Percentiles rank a stretch among this genome's conserved stretches.
These are phyloP conservation scores for Trichosporon ovoides DNA, from an alignment of 1,284 basidiomycete genomes.

Conservation along the genomic window DNA sequence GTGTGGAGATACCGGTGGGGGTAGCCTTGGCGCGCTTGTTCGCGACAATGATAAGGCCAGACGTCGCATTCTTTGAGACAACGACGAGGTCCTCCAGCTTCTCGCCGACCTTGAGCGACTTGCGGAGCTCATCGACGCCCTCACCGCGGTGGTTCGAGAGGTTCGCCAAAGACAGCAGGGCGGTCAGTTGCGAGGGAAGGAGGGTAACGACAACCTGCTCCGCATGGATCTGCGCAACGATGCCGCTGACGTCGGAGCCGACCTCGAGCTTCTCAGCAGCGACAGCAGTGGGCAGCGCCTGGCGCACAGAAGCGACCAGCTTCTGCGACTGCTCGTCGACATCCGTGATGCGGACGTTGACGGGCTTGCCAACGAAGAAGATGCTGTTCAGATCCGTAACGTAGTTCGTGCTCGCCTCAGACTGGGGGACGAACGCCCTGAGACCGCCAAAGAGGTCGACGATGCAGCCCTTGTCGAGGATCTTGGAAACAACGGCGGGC, in stretches of 20 bases:
- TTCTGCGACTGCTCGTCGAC: conserved; percentile 61
- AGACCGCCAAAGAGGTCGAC: conserved; percentile 89
- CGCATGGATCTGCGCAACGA: conserved; percentile 71
- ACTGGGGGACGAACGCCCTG: conserved; percentile 73
- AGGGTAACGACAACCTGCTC: conserved; percentile 73
- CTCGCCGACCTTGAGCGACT: conserved; percentile 65
- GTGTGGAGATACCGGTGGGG: conserved; percentile 52
- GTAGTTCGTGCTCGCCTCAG: conserved; percentile 69
- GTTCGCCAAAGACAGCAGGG: conserved; percentile 77
- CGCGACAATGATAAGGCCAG: conserved; percentile 79
- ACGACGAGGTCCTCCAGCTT: conserved; percentile 73
- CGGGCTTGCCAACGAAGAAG: conserved; percentile 73
- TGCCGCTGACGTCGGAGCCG: conserved; percentile 66
- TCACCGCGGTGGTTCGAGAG: conserved; percentile 74
- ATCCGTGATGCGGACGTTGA: conserved; percentile 79
- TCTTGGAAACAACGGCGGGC: conserved; percentile 76
- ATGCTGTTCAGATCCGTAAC: conserved; percentile 62
- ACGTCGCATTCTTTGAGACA: conserved; percentile 82
- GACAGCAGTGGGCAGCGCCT: conserved; percentile 58
- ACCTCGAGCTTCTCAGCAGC: conserved; percentile 71
- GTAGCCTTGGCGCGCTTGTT: conserved; percentile 49
- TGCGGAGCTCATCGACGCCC: conserved; percentile 65
- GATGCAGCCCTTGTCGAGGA: conserved; percentile 69
- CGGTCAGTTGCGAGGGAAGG: conserved; percentile 65
- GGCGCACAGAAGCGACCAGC: conserved; percentile 81